Evolutionary conservation across 371 early-diverging fungal species (phyloP).

Genomic region (Rhizomucor pusillus): DNA sequence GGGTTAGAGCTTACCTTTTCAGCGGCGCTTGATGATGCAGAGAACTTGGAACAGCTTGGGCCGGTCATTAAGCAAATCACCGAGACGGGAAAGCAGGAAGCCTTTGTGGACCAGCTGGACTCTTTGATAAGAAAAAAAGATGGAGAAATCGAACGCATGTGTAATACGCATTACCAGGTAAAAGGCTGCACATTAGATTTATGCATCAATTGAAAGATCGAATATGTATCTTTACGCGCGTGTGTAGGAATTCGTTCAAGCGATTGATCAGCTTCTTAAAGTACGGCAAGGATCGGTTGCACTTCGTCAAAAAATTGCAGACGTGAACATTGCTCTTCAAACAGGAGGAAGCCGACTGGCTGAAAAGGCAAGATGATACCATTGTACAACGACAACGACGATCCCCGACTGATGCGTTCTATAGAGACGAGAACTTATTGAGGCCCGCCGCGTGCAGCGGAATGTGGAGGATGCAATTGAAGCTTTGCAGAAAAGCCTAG

Average conservation of each 20-base stretch:
- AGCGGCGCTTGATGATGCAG: conserved; percentile 55
- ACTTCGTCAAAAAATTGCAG: conserved; percentile 79
- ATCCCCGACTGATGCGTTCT: conserved; percentile 9
- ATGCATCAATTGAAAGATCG: not conserved
- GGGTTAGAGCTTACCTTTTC: conserved; percentile 41
- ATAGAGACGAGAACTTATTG: conserved; percentile 88
- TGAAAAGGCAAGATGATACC: conserved; percentile 57
- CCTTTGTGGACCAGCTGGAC: conserved; percentile 84
- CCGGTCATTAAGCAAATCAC: conserved; percentile 90
- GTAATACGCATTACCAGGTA: conserved; percentile 93
- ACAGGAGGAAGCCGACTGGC: conserved; percentile 73
- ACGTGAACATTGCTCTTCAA: conserved; percentile 85
- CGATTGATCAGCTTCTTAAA: conserved; percentile 92
- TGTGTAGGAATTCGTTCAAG: conserved; percentile 90
- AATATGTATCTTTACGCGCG: not conserved
- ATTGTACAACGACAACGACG: not conserved
- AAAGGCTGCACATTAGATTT: not conserved
- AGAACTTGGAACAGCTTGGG: conserved; percentile 80
- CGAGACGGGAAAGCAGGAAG: conserved; percentile 79
- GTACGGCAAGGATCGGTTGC: conserved; percentile 86
- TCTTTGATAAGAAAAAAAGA: conserved; percentile 84
- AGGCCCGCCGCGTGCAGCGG: conserved; percentile 77
- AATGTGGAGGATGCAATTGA: conserved; percentile 89
- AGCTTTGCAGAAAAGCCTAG: conserved; percentile 77
- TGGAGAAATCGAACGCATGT: conserved; percentile 96